Conservation (phyloP, 306 rosid genomes). For the Prunus padus region DNA sequence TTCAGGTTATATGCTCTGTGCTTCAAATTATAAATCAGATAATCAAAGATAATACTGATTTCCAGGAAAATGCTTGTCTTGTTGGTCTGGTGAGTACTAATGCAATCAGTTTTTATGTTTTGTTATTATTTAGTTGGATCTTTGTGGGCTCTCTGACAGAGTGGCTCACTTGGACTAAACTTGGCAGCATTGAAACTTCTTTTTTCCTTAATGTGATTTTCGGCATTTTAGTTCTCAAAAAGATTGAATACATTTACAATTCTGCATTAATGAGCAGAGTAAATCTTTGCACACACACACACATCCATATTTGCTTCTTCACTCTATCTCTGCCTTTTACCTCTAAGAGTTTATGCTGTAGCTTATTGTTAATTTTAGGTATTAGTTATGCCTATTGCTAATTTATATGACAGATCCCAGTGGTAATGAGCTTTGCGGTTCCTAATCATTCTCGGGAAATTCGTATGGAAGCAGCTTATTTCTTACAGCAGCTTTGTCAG, state of each 20-base stretch:
- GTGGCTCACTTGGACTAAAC: slow-evolving; percentile 11
- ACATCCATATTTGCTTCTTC: neutral
- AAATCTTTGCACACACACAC: neutral
- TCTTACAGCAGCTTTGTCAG: slow-evolving; percentile 97
- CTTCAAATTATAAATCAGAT: slow-evolving; percentile 96
- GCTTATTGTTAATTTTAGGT: neutral
- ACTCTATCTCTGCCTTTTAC: neutral
- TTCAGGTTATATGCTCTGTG: slow-evolving; percentile 91
- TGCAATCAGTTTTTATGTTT: slow-evolving; percentile 26
- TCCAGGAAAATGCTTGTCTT: slow-evolving; percentile 96
- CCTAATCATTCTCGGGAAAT: slow-evolving; percentile 94
- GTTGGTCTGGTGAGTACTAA: slow-evolving; percentile 84
- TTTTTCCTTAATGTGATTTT: slow-evolving; percentile 1
- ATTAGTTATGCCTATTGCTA: slow-evolving; percentile 32
- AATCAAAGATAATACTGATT: slow-evolving; percentile 79
- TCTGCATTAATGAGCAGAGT: neutral
- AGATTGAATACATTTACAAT: slow-evolving; percentile 5
- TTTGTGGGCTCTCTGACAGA: neutral
- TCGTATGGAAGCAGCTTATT: slow-evolving; percentile 97
- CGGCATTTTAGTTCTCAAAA: neutral
- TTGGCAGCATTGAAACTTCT: neutral
- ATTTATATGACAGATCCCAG: slow-evolving; percentile 67
- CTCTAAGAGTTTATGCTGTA: neutral
- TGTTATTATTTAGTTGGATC: slow-evolving; percentile 11
- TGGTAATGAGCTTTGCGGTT: slow-evolving; percentile 82